Evolutionary conservation across 1,139 yeast genomes (phyloP), one percentile per base, ranked within the genome.

Genomic region (Suhomyces yuchorum): DNA sequence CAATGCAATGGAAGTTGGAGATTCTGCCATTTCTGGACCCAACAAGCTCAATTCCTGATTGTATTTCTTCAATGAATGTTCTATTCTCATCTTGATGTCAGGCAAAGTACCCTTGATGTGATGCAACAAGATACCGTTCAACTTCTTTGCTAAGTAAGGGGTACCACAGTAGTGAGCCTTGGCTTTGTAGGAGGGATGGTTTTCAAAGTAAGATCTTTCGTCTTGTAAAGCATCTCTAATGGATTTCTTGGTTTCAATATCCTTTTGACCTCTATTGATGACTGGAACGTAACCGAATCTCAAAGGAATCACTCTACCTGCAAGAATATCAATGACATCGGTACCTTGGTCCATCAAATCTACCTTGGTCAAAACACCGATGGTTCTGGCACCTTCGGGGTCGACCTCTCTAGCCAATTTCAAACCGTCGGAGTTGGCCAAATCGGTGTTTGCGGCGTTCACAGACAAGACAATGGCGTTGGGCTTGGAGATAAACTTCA

Each of bases 301-400:
- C 61, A 93, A 79, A 9, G 99, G 98, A 62, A 93, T 93, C 48
- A 93, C 93, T 65, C 97, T 80, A 51, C 99, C 98, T 7, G 97
- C 96, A 62, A 93, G 78, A 61, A 93, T 93, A 67, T 93, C 99
- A 65, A 91, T 86, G 40, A 93, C 99, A 70, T 93, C 99, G n/a
- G 99, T 93, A 55, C 99, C 99, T 66, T 90, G 85, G 66, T 93
- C 99, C 99, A 93, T 93, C 61, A 93, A 80, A 68, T 93, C 99
- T 44, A 93, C 96, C 69, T 93, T 93, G 33, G 99, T 93, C 61
- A 93, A 80, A 46, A 93, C 99, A 72, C 99, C 99, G 60, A 93
- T 90, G 32, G 99, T 93, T 72, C 99, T 82, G 17, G 87, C 70
- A 45, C 99, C 99, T 69, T 93, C 98, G 8, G 99, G 99, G 62